Evolutionary conservation across 495 filamentous ascomycete species (phyloP).

Genomic region (Annulohypoxylon moriforme): DNA sequence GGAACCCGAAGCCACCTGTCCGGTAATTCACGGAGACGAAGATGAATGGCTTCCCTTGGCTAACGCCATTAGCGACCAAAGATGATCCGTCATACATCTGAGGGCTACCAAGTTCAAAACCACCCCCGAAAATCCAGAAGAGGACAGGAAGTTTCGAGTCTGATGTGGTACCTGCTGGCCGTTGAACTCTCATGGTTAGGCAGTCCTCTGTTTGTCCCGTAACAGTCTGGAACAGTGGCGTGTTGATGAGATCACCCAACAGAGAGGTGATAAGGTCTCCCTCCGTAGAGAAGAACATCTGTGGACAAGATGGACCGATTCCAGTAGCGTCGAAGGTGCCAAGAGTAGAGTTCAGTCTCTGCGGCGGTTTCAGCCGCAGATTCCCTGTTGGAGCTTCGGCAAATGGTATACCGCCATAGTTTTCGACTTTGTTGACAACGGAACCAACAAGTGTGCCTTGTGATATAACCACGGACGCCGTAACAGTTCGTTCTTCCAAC

Average conservation of each 20-base stretch:
- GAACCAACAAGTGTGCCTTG: constrained; percentile 65
- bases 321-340: constrained; percentile 65
- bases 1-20: constrained; percentile 69
- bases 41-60: constrained; percentile 68
- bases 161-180: constrained; percentile 66
- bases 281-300: constrained; percentile 64
- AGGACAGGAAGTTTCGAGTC: constrained; percentile 72
- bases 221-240: constrained; percentile 67
- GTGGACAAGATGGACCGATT: constrained; percentile 64
- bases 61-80: constrained; percentile 64
- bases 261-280: constrained; percentile 58
- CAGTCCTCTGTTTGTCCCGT: constrained; percentile 72
- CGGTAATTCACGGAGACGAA: constrained; percentile 74
- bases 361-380: constrained; percentile 57
- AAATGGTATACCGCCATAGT: constrained; percentile 63
- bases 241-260: constrained; percentile 63
- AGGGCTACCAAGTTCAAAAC: constrained; percentile 69
- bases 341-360: constrained; percentile 54
- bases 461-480: constrained; percentile 59
- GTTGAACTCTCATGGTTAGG: constrained; percentile 71
- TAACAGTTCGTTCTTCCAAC: constrained; percentile 54
- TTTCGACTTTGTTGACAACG: constrained; percentile 51
- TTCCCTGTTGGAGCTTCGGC: constrained; percentile 57
- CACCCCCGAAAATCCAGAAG: constrained; percentile 81
- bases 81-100: constrained; percentile 67